Conservation (phyloP, 768 basidiomycete genomes). For the Gymnopilus dilepis region DNA sequence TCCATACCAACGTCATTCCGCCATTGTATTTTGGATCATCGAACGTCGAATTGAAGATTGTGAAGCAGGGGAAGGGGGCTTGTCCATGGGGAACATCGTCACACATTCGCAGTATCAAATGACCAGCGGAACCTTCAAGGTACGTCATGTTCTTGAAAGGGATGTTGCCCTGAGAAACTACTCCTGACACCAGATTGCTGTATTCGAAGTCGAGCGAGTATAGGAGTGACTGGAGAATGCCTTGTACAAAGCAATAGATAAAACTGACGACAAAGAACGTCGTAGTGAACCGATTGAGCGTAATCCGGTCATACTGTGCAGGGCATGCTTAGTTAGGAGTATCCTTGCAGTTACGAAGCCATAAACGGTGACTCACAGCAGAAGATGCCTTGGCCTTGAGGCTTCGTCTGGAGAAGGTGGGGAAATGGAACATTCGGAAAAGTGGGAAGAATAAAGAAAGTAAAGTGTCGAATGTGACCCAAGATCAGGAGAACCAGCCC, state of each 20-base stretch:
- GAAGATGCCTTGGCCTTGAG: conserved; percentile 23
- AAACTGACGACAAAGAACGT: conserved; percentile 58
- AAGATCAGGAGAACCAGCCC: conserved; percentile 22
- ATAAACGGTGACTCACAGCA: conserved; percentile 18
- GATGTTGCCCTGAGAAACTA: conserved; percentile 43
- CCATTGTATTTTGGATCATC: conserved; percentile 10
- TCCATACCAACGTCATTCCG: conserved; percentile 3
- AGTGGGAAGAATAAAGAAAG: conserved; percentile 12
- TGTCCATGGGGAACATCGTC: conserved; percentile 46
- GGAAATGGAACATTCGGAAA: conserved; percentile 14
- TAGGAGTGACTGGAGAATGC: conserved; percentile 53
- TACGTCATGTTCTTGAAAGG: conserved; percentile 42
- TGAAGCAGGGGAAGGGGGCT: conserved; percentile 36
- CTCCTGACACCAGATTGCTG: conserved; percentile 37
- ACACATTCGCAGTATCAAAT: conserved; percentile 48
- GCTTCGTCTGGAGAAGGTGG: conserved; percentile 16
- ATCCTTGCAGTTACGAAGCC: neutral
- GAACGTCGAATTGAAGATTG: conserved; percentile 37
- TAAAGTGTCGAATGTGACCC: neutral
- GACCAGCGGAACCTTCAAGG: conserved; percentile 33
- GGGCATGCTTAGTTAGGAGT: neutral
- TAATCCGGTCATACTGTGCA: conserved; percentile 42
- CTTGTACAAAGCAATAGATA: conserved; percentile 57
- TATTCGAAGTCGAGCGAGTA: conserved; percentile 50
- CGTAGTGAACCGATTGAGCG: conserved; percentile 43